Conservation (phyloP, 1,139 yeast genomes). For the Debaryomyces sp. region DNA sequence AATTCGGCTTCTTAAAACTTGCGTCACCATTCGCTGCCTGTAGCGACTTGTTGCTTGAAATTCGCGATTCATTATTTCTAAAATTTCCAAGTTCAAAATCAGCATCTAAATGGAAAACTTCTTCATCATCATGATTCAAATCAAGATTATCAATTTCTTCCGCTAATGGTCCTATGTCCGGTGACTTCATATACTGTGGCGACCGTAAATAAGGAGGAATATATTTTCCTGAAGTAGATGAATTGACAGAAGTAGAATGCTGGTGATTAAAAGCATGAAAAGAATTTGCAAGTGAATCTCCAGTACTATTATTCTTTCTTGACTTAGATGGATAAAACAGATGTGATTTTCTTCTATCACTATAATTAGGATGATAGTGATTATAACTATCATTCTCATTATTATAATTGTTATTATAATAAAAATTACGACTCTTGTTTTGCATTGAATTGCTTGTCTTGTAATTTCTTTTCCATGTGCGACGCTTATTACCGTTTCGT, state of each 20-base stretch:
- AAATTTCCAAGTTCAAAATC: conserved; percentile 32
- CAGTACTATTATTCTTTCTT: conserved; percentile 13
- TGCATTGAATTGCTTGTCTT: conserved; percentile 16
- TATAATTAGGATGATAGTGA: conserved; percentile 11
- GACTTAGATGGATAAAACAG: conserved; percentile 35
- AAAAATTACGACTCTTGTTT: conserved; percentile 10
- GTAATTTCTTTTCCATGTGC: conserved; percentile 27
- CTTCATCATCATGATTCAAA: conserved; percentile 35
- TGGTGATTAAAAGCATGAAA: conserved; percentile 11
- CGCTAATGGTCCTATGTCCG: conserved; percentile 36
- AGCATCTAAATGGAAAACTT: conserved; percentile 50
- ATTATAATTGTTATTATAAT: conserved; percentile 14
- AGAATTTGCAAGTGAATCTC: conserved; percentile 3
- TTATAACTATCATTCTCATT: conserved; percentile 17
- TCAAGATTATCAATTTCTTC: conserved; percentile 42
- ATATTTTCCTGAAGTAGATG: conserved; percentile 38
- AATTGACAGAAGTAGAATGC: too few species aligned
- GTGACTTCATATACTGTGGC: conserved; percentile 37
- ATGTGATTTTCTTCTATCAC: conserved; percentile 25
- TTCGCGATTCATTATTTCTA: conserved; percentile 6
- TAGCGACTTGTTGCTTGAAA: conserved; percentile 6
- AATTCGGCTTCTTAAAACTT: conserved; percentile 11
- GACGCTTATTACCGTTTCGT: conserved; percentile 32
- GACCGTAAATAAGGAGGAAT: conserved; percentile 50
- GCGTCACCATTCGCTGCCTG: conserved; percentile 7